These are phyloP conservation scores for Austroboletus novae-zelandiae DNA, from an alignment of 1,284 basidiomycete species.

Conservation along the genomic window DNA sequence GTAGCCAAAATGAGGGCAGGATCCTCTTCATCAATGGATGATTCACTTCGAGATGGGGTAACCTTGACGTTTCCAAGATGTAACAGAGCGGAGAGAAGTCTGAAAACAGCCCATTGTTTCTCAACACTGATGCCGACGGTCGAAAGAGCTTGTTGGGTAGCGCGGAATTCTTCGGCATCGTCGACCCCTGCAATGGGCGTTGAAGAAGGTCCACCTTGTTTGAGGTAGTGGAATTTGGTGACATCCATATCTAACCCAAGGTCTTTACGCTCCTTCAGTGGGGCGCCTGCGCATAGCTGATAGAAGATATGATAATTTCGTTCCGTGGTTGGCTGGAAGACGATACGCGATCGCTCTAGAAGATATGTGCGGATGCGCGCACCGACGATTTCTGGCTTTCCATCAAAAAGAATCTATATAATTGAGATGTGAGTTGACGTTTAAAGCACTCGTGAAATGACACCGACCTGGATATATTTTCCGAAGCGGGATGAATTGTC, in stretches of 20 bases:
- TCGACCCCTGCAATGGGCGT: conserved; percentile 91
- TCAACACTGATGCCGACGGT: conserved; percentile 97
- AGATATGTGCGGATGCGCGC: conserved; percentile 98
- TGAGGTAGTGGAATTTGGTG: conserved; percentile 89
- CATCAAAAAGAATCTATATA: conserved; percentile 89
- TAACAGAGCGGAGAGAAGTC: conserved; percentile 87
- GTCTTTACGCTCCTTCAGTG: conserved; percentile 93
- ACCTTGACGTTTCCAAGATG: conserved; percentile 98
- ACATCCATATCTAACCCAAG: conserved; percentile 86
- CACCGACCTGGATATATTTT: conserved; percentile 94
- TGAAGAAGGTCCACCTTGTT: conserved; percentile 86
- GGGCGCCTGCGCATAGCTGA: conserved; percentile 96
- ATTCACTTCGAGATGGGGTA: conserved; percentile 78
- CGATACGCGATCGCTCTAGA: conserved; percentile 94
- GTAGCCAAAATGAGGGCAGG: conserved; percentile 80
- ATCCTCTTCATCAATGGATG: conserved; percentile 84
- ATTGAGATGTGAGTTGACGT: conserved; percentile 11
- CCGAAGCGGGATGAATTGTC: conserved; percentile 99
- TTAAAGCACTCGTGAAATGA: not conserved
- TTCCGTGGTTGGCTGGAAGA: conserved; percentile 96
- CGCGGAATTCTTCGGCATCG: conserved; percentile 92
- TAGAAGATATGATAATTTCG: conserved; percentile 99
- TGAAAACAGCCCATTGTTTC: conserved; percentile 98
- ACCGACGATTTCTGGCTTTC: conserved; percentile 93
- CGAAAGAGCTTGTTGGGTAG: conserved; percentile 91